phyloP scores from a whole-genome alignment of 2,329 filamentous ascomycete species.

The Arthroderma sp. region DNA sequence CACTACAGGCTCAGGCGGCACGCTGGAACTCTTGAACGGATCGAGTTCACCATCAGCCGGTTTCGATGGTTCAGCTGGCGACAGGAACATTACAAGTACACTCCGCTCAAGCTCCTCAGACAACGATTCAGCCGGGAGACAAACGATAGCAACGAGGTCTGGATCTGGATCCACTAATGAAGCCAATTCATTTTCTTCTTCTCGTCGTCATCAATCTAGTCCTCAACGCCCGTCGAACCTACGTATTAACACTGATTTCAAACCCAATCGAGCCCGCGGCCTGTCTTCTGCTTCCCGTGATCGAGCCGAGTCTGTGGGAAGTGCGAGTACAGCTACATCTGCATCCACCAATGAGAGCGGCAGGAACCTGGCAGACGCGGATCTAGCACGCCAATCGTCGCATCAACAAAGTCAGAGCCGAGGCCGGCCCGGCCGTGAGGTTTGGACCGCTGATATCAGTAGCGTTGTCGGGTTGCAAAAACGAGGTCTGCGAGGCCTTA shows the following conservation, averaged over 20 bases:
- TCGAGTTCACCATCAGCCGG: constrained; percentile 14
- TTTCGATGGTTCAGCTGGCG: constrained; percentile 4
- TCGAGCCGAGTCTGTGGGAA: constrained; percentile 28
- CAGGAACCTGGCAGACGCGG: constrained; percentile 24
- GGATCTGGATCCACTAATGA: neutral
- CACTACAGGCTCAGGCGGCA: constrained; percentile 39
- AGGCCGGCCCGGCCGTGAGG: constrained; percentile 38
- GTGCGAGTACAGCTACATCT: constrained; percentile 25
- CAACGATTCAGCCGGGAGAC: constrained; percentile 22
- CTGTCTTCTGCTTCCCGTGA: constrained; percentile 10
- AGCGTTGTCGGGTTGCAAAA: constrained; percentile 94
- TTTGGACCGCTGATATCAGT: constrained; percentile 63
- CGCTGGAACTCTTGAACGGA: constrained; percentile 29
- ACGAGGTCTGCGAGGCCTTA: constrained; percentile 74
- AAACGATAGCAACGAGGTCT: constrained; percentile 11
- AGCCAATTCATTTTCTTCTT: neutral
- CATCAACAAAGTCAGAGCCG: constrained; percentile 18
- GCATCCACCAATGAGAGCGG: constrained; percentile 26
- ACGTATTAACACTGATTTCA: constrained; percentile 28
- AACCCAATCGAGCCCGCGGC: constrained; percentile 10
- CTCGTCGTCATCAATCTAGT: constrained; percentile 7
- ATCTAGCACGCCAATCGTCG: constrained; percentile 9
- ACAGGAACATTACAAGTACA: constrained; percentile 15
- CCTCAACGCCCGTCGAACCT: constrained; percentile 15
- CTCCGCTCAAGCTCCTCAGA: constrained; percentile 27